Percentiles rank a stretch among this genome's conserved stretches.
These are phyloP conservation scores for Alternaria infectoria DNA, from an alignment of 2,329 filamentous ascomycete genomes.

Conservation along the genomic window DNA sequence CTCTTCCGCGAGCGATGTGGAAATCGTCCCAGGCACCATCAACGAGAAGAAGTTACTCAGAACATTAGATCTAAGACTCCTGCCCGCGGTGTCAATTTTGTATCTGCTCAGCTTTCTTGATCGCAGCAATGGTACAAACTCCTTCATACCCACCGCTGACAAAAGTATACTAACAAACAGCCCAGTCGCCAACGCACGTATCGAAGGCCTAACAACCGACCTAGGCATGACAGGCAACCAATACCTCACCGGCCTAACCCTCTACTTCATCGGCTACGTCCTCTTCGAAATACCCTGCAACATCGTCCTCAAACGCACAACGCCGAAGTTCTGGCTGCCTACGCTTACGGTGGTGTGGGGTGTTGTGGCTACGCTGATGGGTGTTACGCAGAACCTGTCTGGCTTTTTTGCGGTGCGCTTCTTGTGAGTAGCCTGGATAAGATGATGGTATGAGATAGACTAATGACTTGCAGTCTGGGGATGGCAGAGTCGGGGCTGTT, in stretches of 20 bases:
- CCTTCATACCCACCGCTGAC: not conserved
- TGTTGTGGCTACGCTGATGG: constrained; percentile 58
- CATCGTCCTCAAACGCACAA: constrained; percentile 64
- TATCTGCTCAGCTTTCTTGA: constrained; percentile 51
- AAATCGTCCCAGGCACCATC: constrained; percentile 39
- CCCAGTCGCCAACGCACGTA: constrained; percentile 54
- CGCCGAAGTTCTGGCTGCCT: constrained; percentile 54
- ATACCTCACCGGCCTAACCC: constrained; percentile 69
- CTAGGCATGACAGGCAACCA: constrained; percentile 52
- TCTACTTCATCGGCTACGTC: constrained; percentile 67
- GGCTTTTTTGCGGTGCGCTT: constrained; percentile 57
- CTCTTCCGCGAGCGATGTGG: constrained; percentile 36
- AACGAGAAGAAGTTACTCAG: constrained; percentile 65
- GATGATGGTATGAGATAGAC: not conserved
- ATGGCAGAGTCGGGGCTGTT: constrained; percentile 48
- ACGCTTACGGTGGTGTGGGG: constrained; percentile 60
- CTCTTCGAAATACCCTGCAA: constrained; percentile 65
- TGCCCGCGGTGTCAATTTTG: constrained; percentile 52
- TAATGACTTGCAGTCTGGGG: constrained; percentile 31
- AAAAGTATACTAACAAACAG: not conserved
- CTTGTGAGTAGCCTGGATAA: constrained; percentile 44
- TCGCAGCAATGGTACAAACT: constrained; percentile 41
- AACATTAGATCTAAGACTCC: constrained; percentile 57
- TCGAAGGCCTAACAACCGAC: constrained; percentile 45
- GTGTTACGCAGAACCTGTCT: constrained; percentile 54